Percentiles rank a stretch among this genome's conserved stretches.
phyloP scores from a whole-genome alignment of 2,329 filamentous ascomycete genomes.

The Cordyceps sp. region DNA sequence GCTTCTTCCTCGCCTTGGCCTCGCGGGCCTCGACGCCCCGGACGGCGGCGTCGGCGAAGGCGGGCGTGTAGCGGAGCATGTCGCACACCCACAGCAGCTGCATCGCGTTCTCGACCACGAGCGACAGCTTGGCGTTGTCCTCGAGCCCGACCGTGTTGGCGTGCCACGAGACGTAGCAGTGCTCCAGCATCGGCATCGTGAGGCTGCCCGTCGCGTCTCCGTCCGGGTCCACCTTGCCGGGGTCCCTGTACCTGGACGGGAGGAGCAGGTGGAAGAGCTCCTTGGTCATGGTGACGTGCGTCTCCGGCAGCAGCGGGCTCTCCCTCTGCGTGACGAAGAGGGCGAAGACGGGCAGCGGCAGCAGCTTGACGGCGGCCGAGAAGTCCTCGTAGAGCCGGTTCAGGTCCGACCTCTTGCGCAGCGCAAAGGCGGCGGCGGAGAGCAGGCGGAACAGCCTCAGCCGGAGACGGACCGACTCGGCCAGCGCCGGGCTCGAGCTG shows the following conservation, averaged over 20 bases:
- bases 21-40: constrained; percentile 31
- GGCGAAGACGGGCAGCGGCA: constrained; percentile 40
- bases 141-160: constrained; percentile 42
- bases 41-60: constrained; percentile 22
- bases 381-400: constrained; percentile 42
- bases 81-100: constrained; percentile 29
- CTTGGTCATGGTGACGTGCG: constrained; percentile 27
- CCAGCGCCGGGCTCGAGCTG: constrained; percentile 11
- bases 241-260: constrained; percentile 21
- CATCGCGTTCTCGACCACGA: constrained; percentile 50
- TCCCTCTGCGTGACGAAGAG: constrained; percentile 27
- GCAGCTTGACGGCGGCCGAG: constrained; percentile 36
- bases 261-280: constrained; percentile 29
- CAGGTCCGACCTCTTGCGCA: constrained; percentile 24
- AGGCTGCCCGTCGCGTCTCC: constrained; percentile 21
- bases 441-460: constrained; percentile 44
- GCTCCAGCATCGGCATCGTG: constrained; percentile 27
- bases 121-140: constrained; percentile 58
- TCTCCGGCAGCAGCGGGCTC: constrained; percentile 17
- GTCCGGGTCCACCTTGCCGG: constrained; percentile 19
- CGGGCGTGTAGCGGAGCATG: constrained; percentile 15
- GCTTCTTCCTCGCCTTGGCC: constrained; percentile 26
- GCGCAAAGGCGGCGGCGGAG: constrained; percentile 27
- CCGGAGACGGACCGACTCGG: constrained; percentile 43
- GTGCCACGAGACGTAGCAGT: constrained; percentile 48